phyloP scores from a whole-genome alignment of 2,329 filamentous ascomycete genomes.

The Dactylella cylindrospora region DNA sequence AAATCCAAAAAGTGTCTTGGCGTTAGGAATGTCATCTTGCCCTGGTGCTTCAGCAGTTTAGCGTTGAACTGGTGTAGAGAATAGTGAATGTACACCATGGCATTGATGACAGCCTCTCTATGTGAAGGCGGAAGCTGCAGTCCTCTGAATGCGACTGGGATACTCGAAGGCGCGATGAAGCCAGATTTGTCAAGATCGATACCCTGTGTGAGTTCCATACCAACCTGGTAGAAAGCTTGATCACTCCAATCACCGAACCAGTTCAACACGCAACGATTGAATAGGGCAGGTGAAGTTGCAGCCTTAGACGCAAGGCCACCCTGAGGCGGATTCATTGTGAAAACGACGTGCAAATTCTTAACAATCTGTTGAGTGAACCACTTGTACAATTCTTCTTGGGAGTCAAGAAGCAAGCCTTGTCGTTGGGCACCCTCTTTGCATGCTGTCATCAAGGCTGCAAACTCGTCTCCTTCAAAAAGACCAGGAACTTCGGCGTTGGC shows the following conservation, averaged over 20 bases:
- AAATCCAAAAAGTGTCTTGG: conserved; percentile 97
- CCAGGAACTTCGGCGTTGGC: conserved; percentile 99
- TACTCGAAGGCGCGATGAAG: conserved; percentile 82
- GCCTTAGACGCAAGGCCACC: conserved; percentile 93
- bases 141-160: conserved; percentile 87
- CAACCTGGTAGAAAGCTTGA: conserved; percentile 96
- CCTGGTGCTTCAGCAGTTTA: conserved; percentile 86
- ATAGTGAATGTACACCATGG: conserved; percentile 98
- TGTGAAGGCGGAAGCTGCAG: conserved; percentile 83
- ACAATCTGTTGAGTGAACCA: conserved; percentile 99
- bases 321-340: conserved; percentile 99
- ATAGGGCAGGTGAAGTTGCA: conserved; percentile 93
- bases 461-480: conserved; percentile 98
- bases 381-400: conserved; percentile 98
- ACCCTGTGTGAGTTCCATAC: conserved; percentile 91
- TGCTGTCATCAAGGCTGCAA: conserved; percentile 96
- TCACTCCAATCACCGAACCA: conserved; percentile 99
- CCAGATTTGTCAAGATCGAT: conserved; percentile 88
- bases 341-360: conserved; percentile 97
- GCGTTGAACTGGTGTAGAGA: conserved; percentile 87
- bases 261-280: conserved; percentile 99
- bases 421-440: conserved; percentile 98
- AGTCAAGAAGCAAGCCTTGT: conserved; percentile 91
- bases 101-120: conserved; percentile 88
- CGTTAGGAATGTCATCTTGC: conserved; percentile 87